Evolutionary conservation across 345 rosid species (phyloP).

Genomic region (Acer yangbiense): DNA sequence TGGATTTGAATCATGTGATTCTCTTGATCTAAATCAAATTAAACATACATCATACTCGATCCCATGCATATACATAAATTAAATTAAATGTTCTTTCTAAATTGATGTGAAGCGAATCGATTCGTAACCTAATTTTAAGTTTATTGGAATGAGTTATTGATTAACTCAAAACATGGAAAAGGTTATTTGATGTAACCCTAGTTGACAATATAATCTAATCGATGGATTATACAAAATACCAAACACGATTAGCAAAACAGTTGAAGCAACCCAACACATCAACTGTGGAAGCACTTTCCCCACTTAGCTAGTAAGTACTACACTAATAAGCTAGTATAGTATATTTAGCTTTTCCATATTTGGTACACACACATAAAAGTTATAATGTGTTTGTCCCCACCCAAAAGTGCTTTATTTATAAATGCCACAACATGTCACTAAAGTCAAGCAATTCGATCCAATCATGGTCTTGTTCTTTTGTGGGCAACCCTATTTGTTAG

Average conservation of each 20-base stretch:
- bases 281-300: slow-evolving; percentile 24
- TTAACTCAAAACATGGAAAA: background rate
- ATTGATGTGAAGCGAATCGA: background rate
- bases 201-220: no score
- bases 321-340: background rate
- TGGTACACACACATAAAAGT: slow-evolving; percentile 13
- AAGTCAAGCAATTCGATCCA: slow-evolving; percentile 27
- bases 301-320: no score
- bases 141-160: background rate
- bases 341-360: slow-evolving; percentile 20
- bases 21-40: no score
- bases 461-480: slow-evolving; percentile 12
- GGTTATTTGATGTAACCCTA: background rate
- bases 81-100: no score
- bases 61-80: no score
- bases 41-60: no score
- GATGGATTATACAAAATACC: background rate
- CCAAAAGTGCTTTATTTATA: background rate
- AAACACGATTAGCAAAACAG: background rate
- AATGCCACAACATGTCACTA: slow-evolving; percentile 13
- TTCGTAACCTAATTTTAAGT: no score
- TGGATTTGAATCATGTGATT: no score
- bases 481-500: slow-evolving; percentile 31
- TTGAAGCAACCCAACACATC: slow-evolving; percentile 1
- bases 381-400: slow-evolving; percentile 27